Percentiles rank a stretch among this genome's conserved stretches.
These are phyloP conservation scores for Entomortierella beljakovae DNA, from an alignment of 192 early-diverging fungal species.

Conservation along the genomic window DNA sequence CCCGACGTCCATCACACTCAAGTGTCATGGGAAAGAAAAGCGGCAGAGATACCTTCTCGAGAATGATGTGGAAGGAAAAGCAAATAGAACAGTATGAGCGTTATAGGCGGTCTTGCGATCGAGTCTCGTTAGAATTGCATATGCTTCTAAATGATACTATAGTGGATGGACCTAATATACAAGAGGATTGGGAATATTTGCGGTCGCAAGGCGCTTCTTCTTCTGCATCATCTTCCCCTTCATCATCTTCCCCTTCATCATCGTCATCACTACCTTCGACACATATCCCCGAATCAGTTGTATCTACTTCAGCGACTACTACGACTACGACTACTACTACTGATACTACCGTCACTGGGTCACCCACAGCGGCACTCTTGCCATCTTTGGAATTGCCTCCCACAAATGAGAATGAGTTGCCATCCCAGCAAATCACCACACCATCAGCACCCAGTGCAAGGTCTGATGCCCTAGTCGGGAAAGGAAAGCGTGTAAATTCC, in stretches of 20 bases:
- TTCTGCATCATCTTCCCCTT: not conserved
- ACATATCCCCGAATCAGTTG: not conserved
- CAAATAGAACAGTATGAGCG: constrained; percentile 47
- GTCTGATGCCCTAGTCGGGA: no score
- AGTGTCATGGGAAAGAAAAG: not conserved
- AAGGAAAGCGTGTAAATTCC: not conserved
- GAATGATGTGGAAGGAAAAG: constrained; percentile 49
- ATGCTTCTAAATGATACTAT: constrained; percentile 27
- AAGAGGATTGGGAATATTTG: not conserved
- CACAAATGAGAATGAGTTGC: no score
- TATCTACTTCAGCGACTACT: not conserved
- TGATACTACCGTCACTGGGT: no score
- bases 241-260: not conserved
- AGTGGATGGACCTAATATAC: constrained; percentile 5
- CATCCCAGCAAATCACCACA: no score
- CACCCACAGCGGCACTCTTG: not conserved
- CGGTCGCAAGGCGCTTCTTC: not conserved
- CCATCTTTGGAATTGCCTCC: not conserved
- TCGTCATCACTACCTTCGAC: not conserved
- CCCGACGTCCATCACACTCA: constrained; percentile 7
- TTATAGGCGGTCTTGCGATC: constrained; percentile 36
- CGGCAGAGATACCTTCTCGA: constrained; percentile 14
- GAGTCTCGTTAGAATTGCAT: constrained; percentile 38
- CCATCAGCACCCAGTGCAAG: no score
- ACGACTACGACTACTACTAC: not conserved